Evolutionary conservation across 2,329 filamentous ascomycete genomes (phyloP).

Genomic region (Penicillium sp.): DNA sequence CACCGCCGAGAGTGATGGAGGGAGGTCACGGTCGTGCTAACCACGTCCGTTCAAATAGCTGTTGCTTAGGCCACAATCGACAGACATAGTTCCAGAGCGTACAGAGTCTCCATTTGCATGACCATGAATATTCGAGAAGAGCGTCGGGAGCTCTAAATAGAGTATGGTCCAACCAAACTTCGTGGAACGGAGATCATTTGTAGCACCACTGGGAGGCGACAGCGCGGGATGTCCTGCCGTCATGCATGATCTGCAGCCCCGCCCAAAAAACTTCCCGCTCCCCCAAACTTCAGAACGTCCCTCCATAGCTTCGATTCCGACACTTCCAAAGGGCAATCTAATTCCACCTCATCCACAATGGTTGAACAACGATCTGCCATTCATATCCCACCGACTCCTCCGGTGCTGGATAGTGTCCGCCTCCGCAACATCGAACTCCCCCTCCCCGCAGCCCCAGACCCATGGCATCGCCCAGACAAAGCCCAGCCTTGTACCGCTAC

Average conservation of each 20-base stretch:
- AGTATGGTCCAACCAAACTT: background rate
- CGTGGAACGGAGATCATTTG: background rate
- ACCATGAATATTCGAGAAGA: background rate
- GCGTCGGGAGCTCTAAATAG: background rate
- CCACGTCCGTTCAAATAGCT: background rate
- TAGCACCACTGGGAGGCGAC: background rate
- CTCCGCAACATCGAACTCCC: conserved; percentile 50
- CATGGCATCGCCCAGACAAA: conserved; percentile 52
- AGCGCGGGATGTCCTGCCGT: conserved; percentile 9
- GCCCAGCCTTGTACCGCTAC: conserved; percentile 50
- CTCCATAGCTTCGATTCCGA: background rate
- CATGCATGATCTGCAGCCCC: conserved; percentile 28
- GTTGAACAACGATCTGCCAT: conserved; percentile 27
- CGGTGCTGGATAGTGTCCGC: conserved; percentile 43
- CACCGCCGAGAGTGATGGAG: background rate
- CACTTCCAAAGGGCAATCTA: background rate
- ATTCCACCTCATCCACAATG: conserved; percentile 21
- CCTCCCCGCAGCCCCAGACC: conserved; percentile 48
- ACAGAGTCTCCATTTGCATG: background rate
- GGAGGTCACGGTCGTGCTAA: conserved; percentile 2
- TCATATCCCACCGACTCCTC: conserved; percentile 36
- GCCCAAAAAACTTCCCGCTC: conserved; percentile 24
- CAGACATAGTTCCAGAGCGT: background rate
- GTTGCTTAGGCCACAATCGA: background rate
- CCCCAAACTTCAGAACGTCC: conserved; percentile 2